Evolutionary conservation across 768 basidiomycete species (phyloP), one percentile per base, ranked within the genome.

Genomic region (Collybia nuda): DNA sequence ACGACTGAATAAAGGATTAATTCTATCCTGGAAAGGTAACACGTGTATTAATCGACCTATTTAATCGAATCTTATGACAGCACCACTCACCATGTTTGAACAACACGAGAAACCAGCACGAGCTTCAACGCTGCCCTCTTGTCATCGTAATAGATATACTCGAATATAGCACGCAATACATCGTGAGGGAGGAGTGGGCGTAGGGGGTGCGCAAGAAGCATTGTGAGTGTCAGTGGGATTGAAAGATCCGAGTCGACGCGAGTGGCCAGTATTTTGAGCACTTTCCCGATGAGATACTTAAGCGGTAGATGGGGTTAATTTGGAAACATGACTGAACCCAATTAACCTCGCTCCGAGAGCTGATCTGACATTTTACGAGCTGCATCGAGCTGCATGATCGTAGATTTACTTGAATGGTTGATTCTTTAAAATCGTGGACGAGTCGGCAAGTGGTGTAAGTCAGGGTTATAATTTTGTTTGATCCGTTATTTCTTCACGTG

Each of bases 121-220:
- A 74, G 61, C 19, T 59, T 63, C 18, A 67, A 44, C 0, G 71
- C 71, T 4, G 65, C 68, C 37, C 60, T 61, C 36, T 48, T 61
- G 48, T 74, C 66, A 12, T 57, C 35, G 18, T 48, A 50, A 12
- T 68, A 64, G 24, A 70, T 69, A 17, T 61, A 57, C 44, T 74
- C 71, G 28, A 74, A 59, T 12, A 76, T 56, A 17, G 71, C 56
- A 21, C 71, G 67, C 17, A 74, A 52, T 41, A 72, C 54, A 51
- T 74, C 74, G 51, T 67, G 60, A n/a, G 73, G 69, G 50, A 67
- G 67, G 47, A 29, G 19, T 9, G 53, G 52, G 26, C 39, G 22
- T 56, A 54, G 48, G 44, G 49, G 26, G 28, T 36, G 36, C 36
- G 56, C 49, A 9, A 15, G 23, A 11, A 38, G 24, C 45, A 54